A percentile compares a stretch with the other conserved stretches of the same genome.
phyloP scores from a whole-genome alignment of 2,329 filamentous ascomycete species.

The Neofusicoccum sp. region DNA sequence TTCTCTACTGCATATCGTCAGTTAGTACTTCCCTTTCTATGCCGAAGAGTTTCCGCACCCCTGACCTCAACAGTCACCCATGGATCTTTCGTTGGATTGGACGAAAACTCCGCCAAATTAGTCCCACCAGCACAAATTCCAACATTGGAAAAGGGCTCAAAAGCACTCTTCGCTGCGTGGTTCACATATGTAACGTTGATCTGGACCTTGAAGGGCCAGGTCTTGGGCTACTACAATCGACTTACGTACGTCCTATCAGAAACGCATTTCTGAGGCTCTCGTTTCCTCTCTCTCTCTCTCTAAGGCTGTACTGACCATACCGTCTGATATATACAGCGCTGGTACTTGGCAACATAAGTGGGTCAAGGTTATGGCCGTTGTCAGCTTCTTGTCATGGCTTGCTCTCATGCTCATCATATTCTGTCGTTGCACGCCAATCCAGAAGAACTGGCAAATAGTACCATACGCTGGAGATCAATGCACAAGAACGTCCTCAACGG shows the following conservation, averaged over 20 bases:
- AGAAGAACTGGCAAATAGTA: conserved; percentile 42
- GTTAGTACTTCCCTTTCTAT: background rate
- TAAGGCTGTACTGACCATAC: background rate
- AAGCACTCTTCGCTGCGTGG: conserved; percentile 40
- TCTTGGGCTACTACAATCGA: conserved; percentile 45
- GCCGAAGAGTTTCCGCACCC: background rate
- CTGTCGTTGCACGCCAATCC: conserved; percentile 39
- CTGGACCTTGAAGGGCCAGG: conserved; percentile 44
- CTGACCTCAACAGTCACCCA: background rate
- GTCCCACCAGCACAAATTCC: conserved; percentile 32
- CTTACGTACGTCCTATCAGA: conserved; percentile 47
- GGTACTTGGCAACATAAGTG: background rate
- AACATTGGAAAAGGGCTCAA: conserved; percentile 34
- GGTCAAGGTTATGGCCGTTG: conserved; percentile 26
- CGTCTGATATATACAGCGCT: background rate
- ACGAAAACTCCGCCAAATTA: conserved; percentile 26
- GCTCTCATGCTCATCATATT: conserved; percentile 36
- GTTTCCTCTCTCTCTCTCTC: too few relatives aligned
- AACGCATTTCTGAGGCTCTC: too few relatives aligned
- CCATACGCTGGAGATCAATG: conserved; percentile 44
- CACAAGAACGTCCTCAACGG: conserved; percentile 36
- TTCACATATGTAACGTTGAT: conserved; percentile 44
- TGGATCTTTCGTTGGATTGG: conserved; percentile 3
- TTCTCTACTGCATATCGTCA: background rate
- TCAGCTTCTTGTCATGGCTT: conserved; percentile 33